Percentiles rank a stretch among this genome's conserved stretches.
phyloP scores from a whole-genome alignment of 345 rosid genomes.

The Heritiera littoralis region DNA sequence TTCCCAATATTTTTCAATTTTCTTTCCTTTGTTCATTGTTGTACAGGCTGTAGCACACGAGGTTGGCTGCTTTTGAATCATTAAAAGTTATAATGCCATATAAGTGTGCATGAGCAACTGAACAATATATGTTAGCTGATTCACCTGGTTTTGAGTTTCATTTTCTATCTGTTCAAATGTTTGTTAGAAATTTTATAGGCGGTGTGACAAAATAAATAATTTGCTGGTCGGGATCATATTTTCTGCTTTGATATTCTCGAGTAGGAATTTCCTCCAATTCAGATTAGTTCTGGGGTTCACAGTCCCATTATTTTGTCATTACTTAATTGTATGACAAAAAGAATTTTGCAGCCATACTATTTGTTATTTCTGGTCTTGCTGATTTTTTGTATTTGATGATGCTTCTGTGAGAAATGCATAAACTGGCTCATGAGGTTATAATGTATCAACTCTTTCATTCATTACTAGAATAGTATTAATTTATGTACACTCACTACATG shows the following conservation, averaged over 20 bases:
- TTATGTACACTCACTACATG: not conserved
- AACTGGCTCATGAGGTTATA: not conserved
- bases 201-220: not conserved
- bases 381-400: not conserved
- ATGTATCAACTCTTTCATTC: not conserved
- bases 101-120: not conserved
- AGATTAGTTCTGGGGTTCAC: not conserved
- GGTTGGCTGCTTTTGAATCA: not conserved
- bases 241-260: not conserved
- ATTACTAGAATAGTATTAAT: not conserved
- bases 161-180: not conserved
- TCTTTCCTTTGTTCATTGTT: not conserved
- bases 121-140: not conserved
- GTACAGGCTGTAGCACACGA: not conserved
- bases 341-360: not conserved
- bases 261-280: not conserved
- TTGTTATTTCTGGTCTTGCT: not conserved
- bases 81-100: not conserved
- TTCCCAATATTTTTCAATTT: slow-evolving; percentile 1
- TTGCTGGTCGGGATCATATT: not conserved
- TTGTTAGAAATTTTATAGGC: not conserved
- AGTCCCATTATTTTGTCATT: not conserved
- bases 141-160: not conserved
- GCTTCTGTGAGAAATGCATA: not conserved
- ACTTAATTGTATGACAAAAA: not conserved